phyloP scores from a whole-genome alignment of 1,284 basidiomycete genomes.

The Pyrrhoderma lamaoense region DNA sequence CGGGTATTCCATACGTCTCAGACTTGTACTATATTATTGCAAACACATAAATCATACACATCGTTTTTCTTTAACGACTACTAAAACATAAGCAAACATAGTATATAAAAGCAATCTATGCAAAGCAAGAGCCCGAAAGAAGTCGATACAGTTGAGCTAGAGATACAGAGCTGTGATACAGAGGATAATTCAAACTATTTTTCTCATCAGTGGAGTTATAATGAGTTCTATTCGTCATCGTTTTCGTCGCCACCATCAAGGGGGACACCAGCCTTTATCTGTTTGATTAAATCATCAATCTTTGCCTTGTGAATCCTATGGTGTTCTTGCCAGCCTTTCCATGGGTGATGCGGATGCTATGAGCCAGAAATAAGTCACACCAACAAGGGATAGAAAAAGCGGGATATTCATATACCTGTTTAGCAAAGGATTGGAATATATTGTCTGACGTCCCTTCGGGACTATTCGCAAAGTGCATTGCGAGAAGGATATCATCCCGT shows the following conservation, averaged over 20 bases:
- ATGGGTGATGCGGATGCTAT: conserved; percentile 77
- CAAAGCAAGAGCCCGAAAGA: not conserved
- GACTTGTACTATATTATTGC: too few species aligned
- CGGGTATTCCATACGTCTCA: too few species aligned
- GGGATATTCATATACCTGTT: not conserved
- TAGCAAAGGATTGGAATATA: conserved; percentile 61
- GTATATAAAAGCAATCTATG: too few species aligned
- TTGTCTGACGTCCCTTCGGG: conserved; percentile 74
- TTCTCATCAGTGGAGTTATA: not conserved
- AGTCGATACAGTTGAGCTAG: not conserved
- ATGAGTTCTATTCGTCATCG: conserved; percentile 6
- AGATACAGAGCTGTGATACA: not conserved
- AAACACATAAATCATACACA: too few species aligned
- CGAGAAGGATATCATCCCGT: conserved; percentile 67
- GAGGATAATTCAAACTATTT: not conserved
- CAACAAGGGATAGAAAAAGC: not conserved
- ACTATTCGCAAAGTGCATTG: conserved; percentile 58
- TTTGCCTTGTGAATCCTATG: conserved; percentile 77
- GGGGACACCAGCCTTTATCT: conserved; percentile 49
- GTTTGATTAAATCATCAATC: conserved; percentile 67
- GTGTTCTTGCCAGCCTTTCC: conserved; percentile 87
- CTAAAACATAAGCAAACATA: too few species aligned
- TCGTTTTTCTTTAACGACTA: too few species aligned
- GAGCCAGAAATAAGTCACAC: conserved; percentile 3
- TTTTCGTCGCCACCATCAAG: conserved; percentile 30